Percentiles rank a stretch among this genome's conserved stretches.
phyloP scores from a whole-genome alignment of 2,329 filamentous ascomycete species.

The Falciphora oryzae region DNA sequence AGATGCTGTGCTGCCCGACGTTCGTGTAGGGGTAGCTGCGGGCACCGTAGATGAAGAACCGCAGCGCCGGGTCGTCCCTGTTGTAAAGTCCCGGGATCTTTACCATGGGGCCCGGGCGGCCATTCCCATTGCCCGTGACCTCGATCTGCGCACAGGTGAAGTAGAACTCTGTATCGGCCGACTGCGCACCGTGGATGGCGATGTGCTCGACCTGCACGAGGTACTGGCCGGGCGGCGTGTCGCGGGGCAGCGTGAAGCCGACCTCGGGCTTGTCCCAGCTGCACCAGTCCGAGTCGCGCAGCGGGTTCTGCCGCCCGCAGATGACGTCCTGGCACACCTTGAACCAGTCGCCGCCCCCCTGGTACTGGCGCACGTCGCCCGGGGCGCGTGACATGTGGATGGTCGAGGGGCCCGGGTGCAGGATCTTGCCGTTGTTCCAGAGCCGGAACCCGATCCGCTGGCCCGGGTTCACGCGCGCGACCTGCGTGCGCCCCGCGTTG shows the following conservation, averaged over 20 bases:
- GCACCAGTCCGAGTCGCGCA: constrained; percentile 14
- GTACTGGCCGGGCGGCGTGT: constrained; percentile 16
- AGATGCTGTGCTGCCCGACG: not conserved
- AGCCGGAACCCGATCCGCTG: constrained; percentile 14
- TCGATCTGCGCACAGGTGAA: constrained; percentile 15
- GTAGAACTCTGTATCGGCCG: constrained; percentile 15
- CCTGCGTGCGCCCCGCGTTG: constrained; percentile 18
- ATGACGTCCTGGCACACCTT: constrained; percentile 16
- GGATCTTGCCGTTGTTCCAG: constrained; percentile 14
- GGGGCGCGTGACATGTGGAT: constrained; percentile 24
- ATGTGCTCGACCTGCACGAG: constrained; percentile 17
- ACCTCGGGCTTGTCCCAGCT: constrained; percentile 13
- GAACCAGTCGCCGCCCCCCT: constrained; percentile 24
- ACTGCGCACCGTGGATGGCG: constrained; percentile 13
- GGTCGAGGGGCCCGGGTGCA: constrained; percentile 16
- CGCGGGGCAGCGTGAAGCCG: constrained; percentile 13
- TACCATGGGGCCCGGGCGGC: constrained; percentile 12
- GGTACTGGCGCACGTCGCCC: constrained; percentile 22
- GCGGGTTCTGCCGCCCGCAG: constrained; percentile 11
- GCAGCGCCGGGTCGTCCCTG: constrained; percentile 11
- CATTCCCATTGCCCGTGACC: constrained; percentile 15
- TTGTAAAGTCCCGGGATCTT: constrained; percentile 13
- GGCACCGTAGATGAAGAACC: constrained; percentile 11
- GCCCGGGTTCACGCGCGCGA: constrained; percentile 18
- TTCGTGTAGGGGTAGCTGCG: not conserved